Percentiles rank a stretch among this genome's conserved stretches.
These are phyloP conservation scores for Calonectria pauciramosa DNA, from an alignment of 2,329 filamentous ascomycete species.

Conservation along the genomic window DNA sequence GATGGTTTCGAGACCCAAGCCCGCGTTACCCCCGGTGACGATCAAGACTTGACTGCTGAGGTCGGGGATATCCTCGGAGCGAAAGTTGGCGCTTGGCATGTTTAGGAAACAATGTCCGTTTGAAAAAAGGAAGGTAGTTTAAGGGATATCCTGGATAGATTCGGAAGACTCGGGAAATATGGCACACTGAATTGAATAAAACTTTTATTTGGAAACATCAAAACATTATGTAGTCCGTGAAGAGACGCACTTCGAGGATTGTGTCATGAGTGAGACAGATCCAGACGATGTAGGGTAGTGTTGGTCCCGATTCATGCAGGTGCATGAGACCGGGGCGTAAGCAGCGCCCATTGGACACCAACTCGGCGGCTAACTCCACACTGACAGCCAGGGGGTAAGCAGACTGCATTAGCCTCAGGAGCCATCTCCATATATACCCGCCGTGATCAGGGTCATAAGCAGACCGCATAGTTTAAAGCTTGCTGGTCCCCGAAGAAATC, in stretches of 20 bases:
- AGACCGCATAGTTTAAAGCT: neutral
- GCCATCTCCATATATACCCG: neutral
- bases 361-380: neutral
- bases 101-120: neutral
- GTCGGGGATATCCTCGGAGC: slow-evolving; percentile 22
- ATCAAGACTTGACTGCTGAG: slow-evolving; percentile 20
- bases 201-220: neutral
- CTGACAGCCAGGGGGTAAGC: neutral
- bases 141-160: neutral
- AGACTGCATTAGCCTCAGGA: neutral
- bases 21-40: slow-evolving; percentile 27
- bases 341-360: neutral
- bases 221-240: neutral
- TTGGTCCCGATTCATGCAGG: neutral
- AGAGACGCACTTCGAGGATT: neutral
- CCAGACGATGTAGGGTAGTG: neutral
- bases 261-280: neutral
- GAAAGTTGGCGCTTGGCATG: slow-evolving; percentile 1
- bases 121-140: too few species aligned
- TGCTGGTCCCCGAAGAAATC: neutral
- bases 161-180: neutral
- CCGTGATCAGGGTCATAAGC: neutral
- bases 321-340: neutral
- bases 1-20: slow-evolving; percentile 23
- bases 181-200: neutral